Conservation (phyloP, 202 grass and related monocot genomes). For the Saccharum hybrid region DNA sequence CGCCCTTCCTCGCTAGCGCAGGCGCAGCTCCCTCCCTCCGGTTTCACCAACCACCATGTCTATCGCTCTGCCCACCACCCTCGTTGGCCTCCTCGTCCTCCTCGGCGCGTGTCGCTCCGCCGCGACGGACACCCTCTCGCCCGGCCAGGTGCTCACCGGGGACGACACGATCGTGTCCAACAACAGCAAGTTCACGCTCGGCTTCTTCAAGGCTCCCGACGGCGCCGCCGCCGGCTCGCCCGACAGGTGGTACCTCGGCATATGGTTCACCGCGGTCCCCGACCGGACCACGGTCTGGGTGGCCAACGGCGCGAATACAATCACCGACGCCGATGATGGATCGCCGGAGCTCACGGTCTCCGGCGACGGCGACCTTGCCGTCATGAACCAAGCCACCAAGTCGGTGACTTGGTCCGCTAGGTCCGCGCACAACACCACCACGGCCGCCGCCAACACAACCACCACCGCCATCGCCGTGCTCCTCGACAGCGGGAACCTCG, state of each 20-base stretch:
- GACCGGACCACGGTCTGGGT: conserved; percentile 31
- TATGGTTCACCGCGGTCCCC: conserved; percentile 44
- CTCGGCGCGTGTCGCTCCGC: not conserved
- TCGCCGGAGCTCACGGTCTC: not conserved
- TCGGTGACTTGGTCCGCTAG: conserved; percentile 20
- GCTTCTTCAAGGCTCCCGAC: conserved; percentile 28
- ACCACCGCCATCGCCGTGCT: conserved; percentile 30
- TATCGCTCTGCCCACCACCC: not conserved
- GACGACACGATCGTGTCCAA: conserved; percentile 31
- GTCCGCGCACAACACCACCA: not conserved
- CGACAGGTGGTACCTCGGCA: conserved; percentile 32
- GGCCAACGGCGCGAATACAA: not conserved
- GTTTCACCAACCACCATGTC: not conserved
- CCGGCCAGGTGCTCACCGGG: not conserved
- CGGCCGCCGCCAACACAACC: no score
- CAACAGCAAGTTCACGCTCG: conserved; percentile 48
- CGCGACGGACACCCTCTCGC: conserved; percentile 16
- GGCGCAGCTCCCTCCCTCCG: not conserved
- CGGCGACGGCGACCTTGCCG: conserved; percentile 13
- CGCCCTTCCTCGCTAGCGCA: not conserved
- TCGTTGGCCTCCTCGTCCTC: not conserved
- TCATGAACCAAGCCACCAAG: not conserved
- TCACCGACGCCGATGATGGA: not conserved
- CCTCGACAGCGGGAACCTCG: conserved; percentile 37
- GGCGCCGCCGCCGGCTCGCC: not conserved